These are phyloP conservation scores for Rhynchospora tenuis DNA, from an alignment of 176 grass and related monocot genomes.

Conservation along the genomic window DNA sequence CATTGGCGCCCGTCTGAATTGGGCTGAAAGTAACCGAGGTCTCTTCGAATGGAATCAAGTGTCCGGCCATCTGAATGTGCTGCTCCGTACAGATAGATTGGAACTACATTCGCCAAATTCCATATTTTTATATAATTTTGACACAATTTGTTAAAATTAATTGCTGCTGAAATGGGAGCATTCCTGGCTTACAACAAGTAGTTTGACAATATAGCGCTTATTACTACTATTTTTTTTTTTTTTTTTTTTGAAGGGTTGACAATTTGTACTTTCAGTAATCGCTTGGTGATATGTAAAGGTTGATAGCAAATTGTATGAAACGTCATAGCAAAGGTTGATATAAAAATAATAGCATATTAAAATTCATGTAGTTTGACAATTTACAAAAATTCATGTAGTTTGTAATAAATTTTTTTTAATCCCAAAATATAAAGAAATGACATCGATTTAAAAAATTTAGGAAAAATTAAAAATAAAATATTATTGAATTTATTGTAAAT, in stretches of 20 bases:
- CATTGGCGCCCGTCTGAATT: slow-evolving; percentile 42
- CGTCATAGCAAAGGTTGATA: background rate
- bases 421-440: too few species aligned
- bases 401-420: too few species aligned
- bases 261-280: background rate
- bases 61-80: slow-evolving; percentile 50
- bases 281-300: background rate
- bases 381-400: too few species aligned
- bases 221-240: too few species aligned
- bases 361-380: too few species aligned
- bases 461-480: background rate
- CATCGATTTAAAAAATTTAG: too few species aligned
- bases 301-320: background rate
- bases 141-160: background rate
- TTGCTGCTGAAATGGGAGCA: background rate
- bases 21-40: slow-evolving; percentile 75
- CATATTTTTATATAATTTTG: background rate
- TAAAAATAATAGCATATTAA: background rate
- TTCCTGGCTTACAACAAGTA: background rate
- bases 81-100: slow-evolving; percentile 61
- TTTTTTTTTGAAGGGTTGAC: too few species aligned
- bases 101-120: slow-evolving; percentile 28
- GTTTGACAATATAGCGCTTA: background rate
- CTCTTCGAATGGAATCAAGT: slow-evolving; percentile 54
- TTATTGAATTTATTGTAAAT: too few species aligned